Evolutionary conservation across 352 stramenopile species (phyloP).

Genomic region (Globisporangium middletonii): DNA sequence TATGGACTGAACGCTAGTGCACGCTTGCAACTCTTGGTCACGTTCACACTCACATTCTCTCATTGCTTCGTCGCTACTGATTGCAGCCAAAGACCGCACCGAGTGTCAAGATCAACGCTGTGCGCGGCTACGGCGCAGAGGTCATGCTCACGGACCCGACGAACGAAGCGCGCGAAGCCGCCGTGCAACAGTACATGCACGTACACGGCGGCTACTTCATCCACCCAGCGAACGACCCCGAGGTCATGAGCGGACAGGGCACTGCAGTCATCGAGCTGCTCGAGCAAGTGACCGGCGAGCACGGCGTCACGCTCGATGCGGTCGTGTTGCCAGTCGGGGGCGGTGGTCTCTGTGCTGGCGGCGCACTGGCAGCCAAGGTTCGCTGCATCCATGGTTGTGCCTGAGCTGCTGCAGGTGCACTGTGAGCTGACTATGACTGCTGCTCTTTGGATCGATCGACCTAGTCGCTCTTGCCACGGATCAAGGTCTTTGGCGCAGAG

Average conservation of each 20-base stretch:
- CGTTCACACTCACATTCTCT: neutral
- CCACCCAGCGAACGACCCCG: conserved; percentile 88
- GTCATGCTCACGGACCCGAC: conserved; percentile 57
- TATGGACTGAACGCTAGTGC: conserved; percentile 9
- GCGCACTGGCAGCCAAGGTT: conserved; percentile 71
- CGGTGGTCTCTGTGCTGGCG: conserved; percentile 77
- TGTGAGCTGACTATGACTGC: neutral
- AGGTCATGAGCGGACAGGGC: conserved; percentile 93
- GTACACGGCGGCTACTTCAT: conserved; percentile 52
- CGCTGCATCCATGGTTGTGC: neutral
- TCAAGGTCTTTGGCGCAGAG: conserved; percentile 76
- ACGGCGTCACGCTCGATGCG: conserved; percentile 49
- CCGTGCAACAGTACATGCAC: conserved; percentile 27
- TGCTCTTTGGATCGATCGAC: neutral
- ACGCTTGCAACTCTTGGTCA: neutral
- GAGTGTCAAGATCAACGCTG: conserved; percentile 79
- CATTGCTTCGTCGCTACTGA: neutral
- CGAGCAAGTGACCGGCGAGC: conserved; percentile 53
- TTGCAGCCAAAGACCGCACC: conserved; percentile 80
- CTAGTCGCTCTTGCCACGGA: conserved; percentile 28
- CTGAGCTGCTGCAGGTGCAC: neutral
- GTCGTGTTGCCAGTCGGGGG: conserved; percentile 85
- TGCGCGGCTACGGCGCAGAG: conserved; percentile 73
- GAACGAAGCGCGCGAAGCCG: conserved; percentile 38
- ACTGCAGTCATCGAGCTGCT: conserved; percentile 86